phyloP scores from a whole-genome alignment of 2,329 filamentous ascomycete genomes.

The Phaeosphaeriaceae sp. region DNA sequence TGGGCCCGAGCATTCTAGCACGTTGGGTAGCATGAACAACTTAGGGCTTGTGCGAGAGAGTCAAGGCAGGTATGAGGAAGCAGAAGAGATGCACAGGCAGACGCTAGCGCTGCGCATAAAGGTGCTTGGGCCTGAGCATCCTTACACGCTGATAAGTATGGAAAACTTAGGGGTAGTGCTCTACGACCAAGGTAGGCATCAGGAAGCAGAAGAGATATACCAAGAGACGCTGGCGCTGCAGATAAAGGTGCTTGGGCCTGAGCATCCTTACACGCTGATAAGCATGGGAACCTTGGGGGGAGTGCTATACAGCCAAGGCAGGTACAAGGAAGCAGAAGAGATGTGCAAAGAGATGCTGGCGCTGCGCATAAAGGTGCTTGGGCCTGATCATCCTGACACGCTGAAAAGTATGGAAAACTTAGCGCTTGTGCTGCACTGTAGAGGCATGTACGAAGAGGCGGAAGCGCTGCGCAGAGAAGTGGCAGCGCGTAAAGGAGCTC shows the following conservation, averaged over 20 bases:
- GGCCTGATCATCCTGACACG: neutral
- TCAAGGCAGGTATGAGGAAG: neutral
- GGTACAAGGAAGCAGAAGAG: neutral
- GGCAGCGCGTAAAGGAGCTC: neutral
- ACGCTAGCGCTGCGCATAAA: neutral
- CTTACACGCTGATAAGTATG: neutral
- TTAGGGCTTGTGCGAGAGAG: neutral
- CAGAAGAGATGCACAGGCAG: neutral
- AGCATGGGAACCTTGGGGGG: neutral
- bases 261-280: neutral
- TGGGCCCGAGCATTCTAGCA: too few species aligned
- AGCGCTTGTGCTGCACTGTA: neutral
- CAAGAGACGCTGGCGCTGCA: neutral
- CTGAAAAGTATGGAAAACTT: neutral
- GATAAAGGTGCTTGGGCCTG: constrained; percentile 1
- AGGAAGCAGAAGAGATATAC: neutral
- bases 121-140: neutral
- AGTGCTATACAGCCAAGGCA: neutral
- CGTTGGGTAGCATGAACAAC: too few species aligned
- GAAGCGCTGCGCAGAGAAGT: neutral
- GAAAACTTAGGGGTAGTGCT: neutral
- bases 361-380: neutral
- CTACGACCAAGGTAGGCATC: neutral
- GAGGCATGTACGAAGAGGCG: neutral
- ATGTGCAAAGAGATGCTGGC: neutral